These are phyloP conservation scores for Haematococcus lacustris DNA, from an alignment of 139 green algal genomes.

Conservation along the genomic window DNA sequence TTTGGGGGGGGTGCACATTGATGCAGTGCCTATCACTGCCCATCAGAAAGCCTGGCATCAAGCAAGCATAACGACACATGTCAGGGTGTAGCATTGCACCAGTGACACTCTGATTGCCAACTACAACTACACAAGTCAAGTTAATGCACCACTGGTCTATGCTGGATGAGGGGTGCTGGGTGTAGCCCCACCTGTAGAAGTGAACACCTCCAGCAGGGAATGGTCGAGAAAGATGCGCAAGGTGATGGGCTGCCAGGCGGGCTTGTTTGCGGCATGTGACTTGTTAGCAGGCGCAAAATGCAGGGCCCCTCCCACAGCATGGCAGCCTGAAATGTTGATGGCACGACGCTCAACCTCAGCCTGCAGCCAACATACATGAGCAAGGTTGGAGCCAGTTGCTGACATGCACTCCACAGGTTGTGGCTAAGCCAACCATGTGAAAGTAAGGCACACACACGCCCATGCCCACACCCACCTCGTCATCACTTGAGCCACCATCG, in stretches of 20 bases:
- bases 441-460: no score
- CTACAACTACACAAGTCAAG: no score
- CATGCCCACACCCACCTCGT: not conserved
- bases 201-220: constrained; percentile 11
- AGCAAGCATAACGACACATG: no score
- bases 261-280: not conserved
- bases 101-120: no score
- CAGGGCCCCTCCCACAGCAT: constrained; percentile 1
- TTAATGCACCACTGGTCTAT: not conserved
- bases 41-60: not conserved
- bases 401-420: no score
- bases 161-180: not conserved
- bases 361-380: not conserved
- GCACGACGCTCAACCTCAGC: constrained; percentile 2
- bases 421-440: no score
- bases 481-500: not conserved
- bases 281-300: not conserved
- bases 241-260: not conserved
- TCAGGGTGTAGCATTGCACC: no score
- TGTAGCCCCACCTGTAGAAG: not conserved
- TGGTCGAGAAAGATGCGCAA: constrained; percentile 8
- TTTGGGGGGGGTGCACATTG: no score
- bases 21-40: not conserved
- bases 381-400: no score
- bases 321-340: constrained; percentile 1